These are phyloP conservation scores for Chaetomiaceae sp. DNA, from an alignment of 2,329 filamentous ascomycete genomes.

Conservation along the genomic window DNA sequence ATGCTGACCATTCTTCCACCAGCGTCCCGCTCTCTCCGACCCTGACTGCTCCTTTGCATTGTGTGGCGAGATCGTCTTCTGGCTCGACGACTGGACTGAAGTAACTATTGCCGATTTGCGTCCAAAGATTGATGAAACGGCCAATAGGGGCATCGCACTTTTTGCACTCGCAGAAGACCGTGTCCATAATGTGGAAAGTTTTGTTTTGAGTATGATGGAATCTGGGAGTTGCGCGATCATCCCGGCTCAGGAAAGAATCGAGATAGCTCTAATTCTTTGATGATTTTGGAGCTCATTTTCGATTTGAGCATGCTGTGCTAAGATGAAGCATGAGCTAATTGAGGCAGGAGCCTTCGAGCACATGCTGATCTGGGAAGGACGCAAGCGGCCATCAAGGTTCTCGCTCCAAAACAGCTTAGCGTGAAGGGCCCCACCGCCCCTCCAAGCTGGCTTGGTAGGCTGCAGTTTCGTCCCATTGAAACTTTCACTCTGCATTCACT, in stretches of 20 bases:
- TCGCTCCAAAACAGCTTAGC: conserved; percentile 6
- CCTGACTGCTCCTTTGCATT: conserved; percentile 27
- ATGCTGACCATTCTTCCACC: conserved; percentile 34
- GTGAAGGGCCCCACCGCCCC: not conserved
- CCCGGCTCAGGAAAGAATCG: not conserved
- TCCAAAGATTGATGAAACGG: conserved; percentile 37
- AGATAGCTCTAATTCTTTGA: not conserved
- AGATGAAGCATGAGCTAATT: too few relatives aligned
- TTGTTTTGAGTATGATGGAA: not conserved
- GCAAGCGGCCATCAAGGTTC: conserved; percentile 19
- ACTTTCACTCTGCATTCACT: not conserved
- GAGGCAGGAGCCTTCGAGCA: not conserved
- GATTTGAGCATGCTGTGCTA: not conserved
- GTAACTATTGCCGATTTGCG: conserved; percentile 38
- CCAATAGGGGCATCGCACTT: conserved; percentile 32
- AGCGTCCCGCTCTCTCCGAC: conserved; percentile 35
- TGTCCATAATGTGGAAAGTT: conserved; percentile 32
- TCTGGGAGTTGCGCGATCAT: not conserved
- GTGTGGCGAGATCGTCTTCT: conserved; percentile 24
- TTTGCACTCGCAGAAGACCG: conserved; percentile 35
- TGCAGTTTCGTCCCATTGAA: not conserved
- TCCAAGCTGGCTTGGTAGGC: not conserved
- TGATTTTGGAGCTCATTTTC: not conserved
- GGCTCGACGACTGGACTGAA: conserved; percentile 35
- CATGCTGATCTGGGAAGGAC: not conserved